Percentiles rank a stretch among this genome's conserved stretches.
Conservation (phyloP, 148 eudicot genomes). For the Rhododendron mucronatum region DNA sequence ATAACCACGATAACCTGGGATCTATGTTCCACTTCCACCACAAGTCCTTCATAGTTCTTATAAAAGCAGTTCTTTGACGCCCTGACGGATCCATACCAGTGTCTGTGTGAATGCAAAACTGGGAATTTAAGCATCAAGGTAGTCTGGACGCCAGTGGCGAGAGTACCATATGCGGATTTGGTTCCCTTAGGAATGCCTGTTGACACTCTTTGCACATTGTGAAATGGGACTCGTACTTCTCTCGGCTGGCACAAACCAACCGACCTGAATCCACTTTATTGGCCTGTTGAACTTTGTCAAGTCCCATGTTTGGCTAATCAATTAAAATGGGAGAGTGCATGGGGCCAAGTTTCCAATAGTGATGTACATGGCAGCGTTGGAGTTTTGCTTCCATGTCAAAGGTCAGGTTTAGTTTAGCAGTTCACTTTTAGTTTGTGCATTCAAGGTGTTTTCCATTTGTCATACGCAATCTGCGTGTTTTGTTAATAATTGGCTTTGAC, state of each 20-base stretch:
- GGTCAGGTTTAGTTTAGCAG: background rate
- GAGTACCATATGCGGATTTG: background rate
- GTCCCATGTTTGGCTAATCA: background rate
- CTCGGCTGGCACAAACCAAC: background rate
- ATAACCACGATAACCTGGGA: background rate
- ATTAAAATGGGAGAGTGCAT: background rate
- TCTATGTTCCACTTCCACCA: background rate
- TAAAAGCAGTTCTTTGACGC: background rate
- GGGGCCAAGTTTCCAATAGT: background rate
- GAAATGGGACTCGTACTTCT: background rate
- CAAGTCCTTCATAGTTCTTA: background rate
- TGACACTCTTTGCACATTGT: background rate
- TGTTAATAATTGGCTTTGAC: background rate
- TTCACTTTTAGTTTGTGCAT: background rate
- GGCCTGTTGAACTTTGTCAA: background rate
- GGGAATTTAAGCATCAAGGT: background rate
- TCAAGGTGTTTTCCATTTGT: background rate
- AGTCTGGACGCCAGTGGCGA: background rate
- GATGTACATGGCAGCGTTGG: background rate
- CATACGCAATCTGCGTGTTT: background rate
- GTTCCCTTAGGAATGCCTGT: background rate
- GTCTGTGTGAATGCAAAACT: background rate
- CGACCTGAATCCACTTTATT: background rate
- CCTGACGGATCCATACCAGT: background rate
- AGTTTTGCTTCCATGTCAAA: background rate